phyloP scores from a whole-genome alignment of 257 asterid species.

The Sherardia arvensis region DNA sequence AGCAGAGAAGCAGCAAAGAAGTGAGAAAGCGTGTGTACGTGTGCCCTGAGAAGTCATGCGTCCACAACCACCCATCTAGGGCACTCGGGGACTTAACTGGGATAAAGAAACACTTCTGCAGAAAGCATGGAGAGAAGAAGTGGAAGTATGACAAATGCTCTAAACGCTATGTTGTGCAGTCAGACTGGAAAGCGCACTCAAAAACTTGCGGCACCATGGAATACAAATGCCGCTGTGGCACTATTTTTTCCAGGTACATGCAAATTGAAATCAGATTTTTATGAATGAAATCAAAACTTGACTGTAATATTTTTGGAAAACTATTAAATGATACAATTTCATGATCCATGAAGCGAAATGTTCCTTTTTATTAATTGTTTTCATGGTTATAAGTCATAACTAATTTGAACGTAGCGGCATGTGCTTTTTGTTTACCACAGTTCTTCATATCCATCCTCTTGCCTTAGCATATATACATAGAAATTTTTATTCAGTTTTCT shows the following conservation, averaged over 20 bases:
- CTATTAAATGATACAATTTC: not conserved
- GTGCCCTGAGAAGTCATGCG: conserved; percentile 78
- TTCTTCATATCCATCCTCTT: not conserved
- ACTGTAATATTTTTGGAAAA: not conserved
- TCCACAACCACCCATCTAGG: no score
- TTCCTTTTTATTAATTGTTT: no score
- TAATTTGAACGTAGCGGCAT: no score
- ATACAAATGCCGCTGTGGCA: conserved; percentile 85
- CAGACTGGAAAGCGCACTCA: conserved; percentile 92
- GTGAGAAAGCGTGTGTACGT: conserved; percentile 70
- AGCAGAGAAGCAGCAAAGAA: conserved; percentile 67
- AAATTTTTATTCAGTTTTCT: no score
- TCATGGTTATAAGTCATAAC: no score
- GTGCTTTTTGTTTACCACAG: conserved; percentile 8
- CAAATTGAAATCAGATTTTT: no score
- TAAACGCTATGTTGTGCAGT: conserved; percentile 76
- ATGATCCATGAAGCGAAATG: not conserved
- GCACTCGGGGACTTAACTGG: no score
- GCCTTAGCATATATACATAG: not conserved
- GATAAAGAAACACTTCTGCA: no score
- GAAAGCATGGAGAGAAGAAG: no score
- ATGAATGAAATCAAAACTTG: no score
- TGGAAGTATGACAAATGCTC: no score
- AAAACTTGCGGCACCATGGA: conserved; percentile 91
- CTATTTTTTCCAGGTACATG: conserved; percentile 82